Conservation (phyloP, 2,329 filamentous ascomycete species). For the Fusarium stilboides region DNA sequence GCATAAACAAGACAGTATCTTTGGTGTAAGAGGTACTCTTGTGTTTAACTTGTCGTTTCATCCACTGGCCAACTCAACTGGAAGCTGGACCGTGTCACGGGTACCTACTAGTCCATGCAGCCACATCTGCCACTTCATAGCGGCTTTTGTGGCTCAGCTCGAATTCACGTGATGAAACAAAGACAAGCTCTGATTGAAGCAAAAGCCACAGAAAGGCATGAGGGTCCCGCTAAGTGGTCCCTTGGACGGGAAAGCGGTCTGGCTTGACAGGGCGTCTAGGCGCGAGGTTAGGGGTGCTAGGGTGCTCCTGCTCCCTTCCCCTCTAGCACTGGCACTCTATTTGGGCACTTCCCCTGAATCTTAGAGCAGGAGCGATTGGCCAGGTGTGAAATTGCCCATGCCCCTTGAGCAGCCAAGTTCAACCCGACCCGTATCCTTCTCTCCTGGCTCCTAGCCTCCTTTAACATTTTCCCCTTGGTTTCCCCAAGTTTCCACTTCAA, state of each 20-base stretch:
- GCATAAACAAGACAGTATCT: constrained; percentile 17
- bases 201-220: constrained; percentile 36
- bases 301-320: constrained; percentile 27
- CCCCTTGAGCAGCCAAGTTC: constrained; percentile 48
- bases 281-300: neutral
- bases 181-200: constrained; percentile 33
- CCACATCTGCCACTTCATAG: constrained; percentile 33
- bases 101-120: constrained; percentile 23
- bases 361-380: constrained; percentile 53
- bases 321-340: constrained; percentile 33
- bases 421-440: constrained; percentile 49
- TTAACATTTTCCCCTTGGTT: constrained; percentile 54
- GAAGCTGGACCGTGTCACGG: constrained; percentile 28
- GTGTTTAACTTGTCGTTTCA: constrained; percentile 27
- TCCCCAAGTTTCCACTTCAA: constrained; percentile 50
- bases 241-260: constrained; percentile 49
- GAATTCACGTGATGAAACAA: constrained; percentile 39
- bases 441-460: constrained; percentile 50
- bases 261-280: constrained; percentile 42
- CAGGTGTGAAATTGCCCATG: constrained; percentile 53
- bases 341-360: constrained; percentile 50
- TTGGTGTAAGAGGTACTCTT: constrained; percentile 32
- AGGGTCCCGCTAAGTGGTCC: constrained; percentile 42
- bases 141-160: constrained; percentile 18
- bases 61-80: constrained; percentile 38